Evolutionary conservation across 495 filamentous ascomycete species (phyloP), one percentile per base, ranked within the genome.

Genomic region (Podospora pseudocomata): DNA sequence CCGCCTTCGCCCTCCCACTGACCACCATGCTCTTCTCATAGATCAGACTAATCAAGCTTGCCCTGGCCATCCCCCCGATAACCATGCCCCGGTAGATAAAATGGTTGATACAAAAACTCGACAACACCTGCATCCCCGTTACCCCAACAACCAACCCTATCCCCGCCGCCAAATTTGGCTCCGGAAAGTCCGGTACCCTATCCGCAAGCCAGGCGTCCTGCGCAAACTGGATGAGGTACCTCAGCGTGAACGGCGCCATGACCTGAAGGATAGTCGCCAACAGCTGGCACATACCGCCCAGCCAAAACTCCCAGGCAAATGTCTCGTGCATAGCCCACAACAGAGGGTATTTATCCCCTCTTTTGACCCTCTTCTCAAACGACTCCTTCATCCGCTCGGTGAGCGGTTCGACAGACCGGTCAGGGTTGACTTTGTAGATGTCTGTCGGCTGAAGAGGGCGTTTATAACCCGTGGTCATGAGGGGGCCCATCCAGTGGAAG

Each of bases 11-110:
- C 18, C 92, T 84, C 23, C 86, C 89, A 9, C 92, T 94, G 44
- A 96, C 85, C 58, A 85, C 88, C 90, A 96, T 90, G 3, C 90
- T 86, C 76, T 96, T 96, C 71, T 90, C 88, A 67, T 92, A 95
- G 63, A 95, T 88, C 56, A 90, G 74, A 55, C 87, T 86, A 65
- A 94, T 91, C 26, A 96, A 77, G 5, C 89, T 90, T 0, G 88
- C 91, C 64, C 92, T 85, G 5, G 86, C 77, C 79, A 94, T 90
- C 0, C 89, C 92, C 64, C 92, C 92, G 26, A 92, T 86, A 75
- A 92, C 87, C 84, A 92, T 91, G 16, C 92, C 90, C 18, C 86
- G 86, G 72, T 92, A 96, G 65, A 95, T 88, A 76, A 92, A 94
- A 67, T 96, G 92, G 69, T 90, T 93, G 16, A 85, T 90, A 44